These are phyloP conservation scores for Fomitopsis palustris DNA, from an alignment of 1,284 basidiomycete genomes.

Conservation along the genomic window DNA sequence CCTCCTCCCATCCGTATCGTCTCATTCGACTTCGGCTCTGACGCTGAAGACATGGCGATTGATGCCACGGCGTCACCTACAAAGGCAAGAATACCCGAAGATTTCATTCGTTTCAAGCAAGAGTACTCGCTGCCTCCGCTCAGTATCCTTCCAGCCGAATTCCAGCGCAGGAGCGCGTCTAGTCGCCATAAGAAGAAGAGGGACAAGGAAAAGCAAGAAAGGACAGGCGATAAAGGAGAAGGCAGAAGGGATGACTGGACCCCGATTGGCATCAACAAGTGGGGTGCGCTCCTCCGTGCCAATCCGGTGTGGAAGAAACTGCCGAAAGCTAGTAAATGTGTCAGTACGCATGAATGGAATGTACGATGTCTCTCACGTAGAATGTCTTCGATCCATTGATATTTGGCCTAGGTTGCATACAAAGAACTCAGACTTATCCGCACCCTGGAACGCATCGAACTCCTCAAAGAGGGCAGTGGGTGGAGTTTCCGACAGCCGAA, in stretches of 20 bases:
- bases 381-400: slow-evolving; percentile 1
- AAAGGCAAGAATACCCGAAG: slow-evolving; percentile 11
- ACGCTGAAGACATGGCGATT: slow-evolving; percentile 3
- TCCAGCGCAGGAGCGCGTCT: slow-evolving; percentile 55
- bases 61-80: slow-evolving; percentile 19
- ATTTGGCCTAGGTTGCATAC: slow-evolving; percentile 58
- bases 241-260: slow-evolving; percentile 59
- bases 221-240: slow-evolving; percentile 33
- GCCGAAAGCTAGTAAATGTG: slow-evolving; percentile 65
- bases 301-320: slow-evolving; percentile 74
- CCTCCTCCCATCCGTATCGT: slow-evolving; percentile 11
- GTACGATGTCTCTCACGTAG: slow-evolving; percentile 39
- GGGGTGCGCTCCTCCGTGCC: slow-evolving; percentile 64
- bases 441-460: slow-evolving; percentile 84
- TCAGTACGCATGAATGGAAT: slow-evolving; percentile 76
- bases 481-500: slow-evolving; percentile 98
- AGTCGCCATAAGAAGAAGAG: slow-evolving; percentile 53
- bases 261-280: slow-evolving; percentile 66
- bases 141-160: slow-evolving; percentile 59
- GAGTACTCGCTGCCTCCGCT: slow-evolving; percentile 60
- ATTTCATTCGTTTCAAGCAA: slow-evolving; percentile 35
- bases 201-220: slow-evolving; percentile 38
- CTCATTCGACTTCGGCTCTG: slow-evolving; percentile 16
- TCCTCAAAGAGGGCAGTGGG: slow-evolving; percentile 73
- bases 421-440: slow-evolving; percentile 74